Evolutionary conservation across 139 green algal species (phyloP), one percentile per base, ranked within the genome.

Genomic region (Closterium sp.): DNA sequence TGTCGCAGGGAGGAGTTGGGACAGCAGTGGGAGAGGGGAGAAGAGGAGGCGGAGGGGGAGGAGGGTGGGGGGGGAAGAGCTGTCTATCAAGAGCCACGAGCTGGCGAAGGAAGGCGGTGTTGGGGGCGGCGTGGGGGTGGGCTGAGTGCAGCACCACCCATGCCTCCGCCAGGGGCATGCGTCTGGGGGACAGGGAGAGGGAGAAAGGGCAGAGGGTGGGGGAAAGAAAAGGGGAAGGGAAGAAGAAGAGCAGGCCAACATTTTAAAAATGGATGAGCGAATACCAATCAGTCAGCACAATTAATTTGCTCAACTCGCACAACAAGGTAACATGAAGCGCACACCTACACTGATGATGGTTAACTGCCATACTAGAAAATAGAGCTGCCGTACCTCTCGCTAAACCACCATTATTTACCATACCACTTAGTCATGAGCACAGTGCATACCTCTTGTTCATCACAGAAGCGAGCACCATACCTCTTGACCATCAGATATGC

Each of bases 31-130:
- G 94, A 93, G 89, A 96, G 94, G 1, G 97, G 97, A 94, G 97
- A 98, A 34, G 93, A 95, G 70, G 94, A 94, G 89, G 96, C 96
- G 86, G 86, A 93, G 30, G 85, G 0, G n/a, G 42, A 92, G 85
- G 86, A 70, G 9, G 79, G 96, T 95, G 86, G 96, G 94, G 50
- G 29, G 31, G 31, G 90, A 79, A 79, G 27, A 92, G 90, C 9
- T 28, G 91, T 34, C 22, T 10, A 73, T 92, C 90, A 10, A 92
- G 34, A 7, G 50, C 91, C 91, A 93, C 28, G 28, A 91, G 91
- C n/a, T 31, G 30, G 31, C 32, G n/a, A 73, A 99, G 91, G 91
- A 98, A 99, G 73, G 97, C 97, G 10, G 96, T 94, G 93, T 98
- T 99, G 85, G 97, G 97, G 28, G 85, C 93, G 22, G 96, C 97